Evolutionary conservation across 169 alveolate genomes (phyloP), one percentile per base, ranked within the genome.

Genomic region (Eimeria necatrix): DNA sequence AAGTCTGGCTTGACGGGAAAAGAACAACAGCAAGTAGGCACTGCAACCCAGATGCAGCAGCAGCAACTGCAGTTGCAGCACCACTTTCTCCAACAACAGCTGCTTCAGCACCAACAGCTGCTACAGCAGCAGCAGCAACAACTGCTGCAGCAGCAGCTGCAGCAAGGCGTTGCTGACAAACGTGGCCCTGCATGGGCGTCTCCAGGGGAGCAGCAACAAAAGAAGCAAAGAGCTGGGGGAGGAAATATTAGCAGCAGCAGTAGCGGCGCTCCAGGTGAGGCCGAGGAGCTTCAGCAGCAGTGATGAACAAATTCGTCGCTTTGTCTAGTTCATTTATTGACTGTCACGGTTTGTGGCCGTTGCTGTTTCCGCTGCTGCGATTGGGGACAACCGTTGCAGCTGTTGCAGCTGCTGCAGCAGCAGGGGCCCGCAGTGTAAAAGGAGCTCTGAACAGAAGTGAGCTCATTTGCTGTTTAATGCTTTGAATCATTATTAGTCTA

Each of bases 231-330:
- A n/a, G 89, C 46, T 8, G 89, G 89, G 0, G 70, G 16, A 26
- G 89, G 89, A 80, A 48, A 80, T 68, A 74, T 32, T 53, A 74
- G 85, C 85, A 74, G 85, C 85, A 80, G 89, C 89, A 80, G 89
- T 68, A 80, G 89, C 89, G 70, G 89, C 71, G 89, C 89, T 22
- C 89, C 89, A 51, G 89, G 70, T 12, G 89, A 80, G 60, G 64
- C 89, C 8, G 70, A 80, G 89, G 89, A 80, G 61, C 70, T 80
- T 64, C 89, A 80, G 70, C 89, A 80, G 70, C 89, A 48, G 89
- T 80, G 24, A n/a, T 10, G 68, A 48, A 70, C 16, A 9, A 49
- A 70, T 10, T 4, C 80, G 10, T 70, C 32, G 32, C 32, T 70
- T 70, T 70, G 80, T 70, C 32, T 70, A 70, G 46, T 22, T 22